phyloP scores from a whole-genome alignment of 495 filamentous ascomycete genomes.

The Terfezia boudieri region DNA sequence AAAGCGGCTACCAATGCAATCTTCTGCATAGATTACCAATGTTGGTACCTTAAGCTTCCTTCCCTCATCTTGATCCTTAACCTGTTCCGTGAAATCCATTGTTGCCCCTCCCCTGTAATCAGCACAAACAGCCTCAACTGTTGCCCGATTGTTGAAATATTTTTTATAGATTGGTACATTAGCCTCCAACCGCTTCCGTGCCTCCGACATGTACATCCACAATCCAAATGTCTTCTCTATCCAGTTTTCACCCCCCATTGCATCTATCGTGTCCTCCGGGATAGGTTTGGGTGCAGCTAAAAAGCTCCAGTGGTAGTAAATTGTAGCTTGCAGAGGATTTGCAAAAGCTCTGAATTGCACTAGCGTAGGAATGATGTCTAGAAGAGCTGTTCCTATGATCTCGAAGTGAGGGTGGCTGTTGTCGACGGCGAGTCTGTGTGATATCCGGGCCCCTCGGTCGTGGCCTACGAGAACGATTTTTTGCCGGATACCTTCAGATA shows the following conservation, averaged over 20 bases:
- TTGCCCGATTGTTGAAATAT: slow-evolving; percentile 22
- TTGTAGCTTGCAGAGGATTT: slow-evolving; percentile 12
- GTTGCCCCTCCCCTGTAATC: slow-evolving; percentile 27
- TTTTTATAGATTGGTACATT: slow-evolving; percentile 21
- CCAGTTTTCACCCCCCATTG: slow-evolving; percentile 24
- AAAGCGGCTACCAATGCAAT: slow-evolving; percentile 23
- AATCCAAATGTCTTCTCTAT: slow-evolving; percentile 15
- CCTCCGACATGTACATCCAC: slow-evolving; percentile 12
- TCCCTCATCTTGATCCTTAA: slow-evolving; percentile 24
- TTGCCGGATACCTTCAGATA: background rate
- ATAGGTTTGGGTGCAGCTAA: slow-evolving; percentile 25
- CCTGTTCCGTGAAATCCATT: slow-evolving; percentile 24
- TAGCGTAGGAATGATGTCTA: slow-evolving; percentile 30
- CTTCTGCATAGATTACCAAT: slow-evolving; percentile 25
- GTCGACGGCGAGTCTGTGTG: slow-evolving; percentile 25
- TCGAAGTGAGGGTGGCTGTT: background rate
- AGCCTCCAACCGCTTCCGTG: slow-evolving; percentile 7
- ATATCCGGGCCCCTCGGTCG: slow-evolving; percentile 28
- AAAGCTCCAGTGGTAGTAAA: slow-evolving; percentile 30
- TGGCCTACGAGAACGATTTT: slow-evolving; percentile 24
- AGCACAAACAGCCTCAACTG: slow-evolving; percentile 23
- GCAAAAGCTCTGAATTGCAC: slow-evolving; percentile 21
- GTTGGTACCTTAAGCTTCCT: slow-evolving; percentile 23
- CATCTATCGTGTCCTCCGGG: slow-evolving; percentile 24
- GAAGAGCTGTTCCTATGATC: slow-evolving; percentile 19